These are phyloP conservation scores for Cyphellophora europaea DNA, from an alignment of 2,329 filamentous ascomycete species.

Conservation along the genomic window DNA sequence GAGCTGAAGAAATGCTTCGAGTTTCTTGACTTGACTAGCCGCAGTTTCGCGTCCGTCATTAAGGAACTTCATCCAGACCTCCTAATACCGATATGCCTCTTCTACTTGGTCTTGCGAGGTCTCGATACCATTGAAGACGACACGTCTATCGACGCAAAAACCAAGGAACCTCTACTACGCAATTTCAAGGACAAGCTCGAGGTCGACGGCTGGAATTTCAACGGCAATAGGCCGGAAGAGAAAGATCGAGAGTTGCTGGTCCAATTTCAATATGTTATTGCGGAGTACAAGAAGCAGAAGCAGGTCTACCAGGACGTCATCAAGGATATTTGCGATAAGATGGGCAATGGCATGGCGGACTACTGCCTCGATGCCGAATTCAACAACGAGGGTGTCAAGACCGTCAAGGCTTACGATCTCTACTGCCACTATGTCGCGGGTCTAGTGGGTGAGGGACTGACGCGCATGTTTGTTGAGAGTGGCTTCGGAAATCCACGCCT, in stretches of 20 bases:
- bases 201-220: conserved; percentile 82
- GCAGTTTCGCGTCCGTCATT: conserved; percentile 88
- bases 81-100: conserved; percentile 76
- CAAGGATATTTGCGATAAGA: conserved; percentile 82
- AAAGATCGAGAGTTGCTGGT: conserved; percentile 90
- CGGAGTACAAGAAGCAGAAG: conserved; percentile 83
- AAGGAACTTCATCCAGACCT: conserved; percentile 93
- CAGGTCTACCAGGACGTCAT: conserved; percentile 76
- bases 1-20: conserved; percentile 76
- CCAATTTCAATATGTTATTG: conserved; percentile 78
- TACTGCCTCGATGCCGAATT: conserved; percentile 78
- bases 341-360: conserved; percentile 99
- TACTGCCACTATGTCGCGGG: conserved; percentile 99
- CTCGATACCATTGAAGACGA: conserved; percentile 99
- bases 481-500: conserved; percentile 80
- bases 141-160: conserved; percentile 74
- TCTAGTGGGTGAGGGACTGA: conserved; percentile 89
- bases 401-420: conserved; percentile 79
- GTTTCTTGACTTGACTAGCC: conserved; percentile 77
- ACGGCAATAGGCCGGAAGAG: conserved; percentile 76
- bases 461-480: conserved; percentile 78
- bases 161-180: conserved; percentile 78
- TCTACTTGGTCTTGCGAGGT: conserved; percentile 86
- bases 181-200: conserved; percentile 72
- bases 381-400: conserved; percentile 70